These are phyloP conservation scores for Oidiodendron maius DNA, from an alignment of 495 filamentous ascomycete species.

Conservation along the genomic window DNA sequence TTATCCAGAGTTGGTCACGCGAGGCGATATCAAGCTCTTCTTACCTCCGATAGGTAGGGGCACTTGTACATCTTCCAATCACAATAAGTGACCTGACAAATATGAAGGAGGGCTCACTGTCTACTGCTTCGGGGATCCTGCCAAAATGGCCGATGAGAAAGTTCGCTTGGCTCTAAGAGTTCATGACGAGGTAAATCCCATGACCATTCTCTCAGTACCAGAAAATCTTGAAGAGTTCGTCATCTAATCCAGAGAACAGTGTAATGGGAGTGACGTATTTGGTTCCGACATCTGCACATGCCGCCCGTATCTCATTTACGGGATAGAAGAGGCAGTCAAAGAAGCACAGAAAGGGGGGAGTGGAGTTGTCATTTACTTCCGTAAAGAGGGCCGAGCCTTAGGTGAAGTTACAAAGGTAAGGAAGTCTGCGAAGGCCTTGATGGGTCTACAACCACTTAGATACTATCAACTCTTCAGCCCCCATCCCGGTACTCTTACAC, in stretches of 20 bases:
- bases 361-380: constrained; percentile 98
- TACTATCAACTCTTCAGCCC: constrained; percentile 18
- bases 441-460: constrained; percentile 13
- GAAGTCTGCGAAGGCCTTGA: constrained; percentile 4
- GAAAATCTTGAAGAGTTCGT: not conserved
- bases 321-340: constrained; percentile 93
- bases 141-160: constrained; percentile 84
- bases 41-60: constrained; percentile 75
- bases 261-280: constrained; percentile 97
- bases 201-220: constrained; percentile 1
- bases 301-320: constrained; percentile 93
- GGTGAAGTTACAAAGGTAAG: constrained; percentile 93
- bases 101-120: constrained; percentile 81
- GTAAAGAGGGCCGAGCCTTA: constrained; percentile 90
- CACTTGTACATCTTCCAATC: not conserved
- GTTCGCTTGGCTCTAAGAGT: constrained; percentile 82
- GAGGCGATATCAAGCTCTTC: constrained; percentile 91
- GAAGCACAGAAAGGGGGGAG: constrained; percentile 86
- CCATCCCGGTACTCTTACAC: constrained; percentile 14
- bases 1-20: constrained; percentile 88
- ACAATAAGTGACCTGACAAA: constrained; percentile 10
- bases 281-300: constrained; percentile 96
- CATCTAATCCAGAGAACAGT: constrained; percentile 35
- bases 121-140: constrained; percentile 93
- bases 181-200: constrained; percentile 67